Base-by-base conservation (phyloP, 192 early-diverging fungal genomes). In the Thamnidium elegans region DNA sequence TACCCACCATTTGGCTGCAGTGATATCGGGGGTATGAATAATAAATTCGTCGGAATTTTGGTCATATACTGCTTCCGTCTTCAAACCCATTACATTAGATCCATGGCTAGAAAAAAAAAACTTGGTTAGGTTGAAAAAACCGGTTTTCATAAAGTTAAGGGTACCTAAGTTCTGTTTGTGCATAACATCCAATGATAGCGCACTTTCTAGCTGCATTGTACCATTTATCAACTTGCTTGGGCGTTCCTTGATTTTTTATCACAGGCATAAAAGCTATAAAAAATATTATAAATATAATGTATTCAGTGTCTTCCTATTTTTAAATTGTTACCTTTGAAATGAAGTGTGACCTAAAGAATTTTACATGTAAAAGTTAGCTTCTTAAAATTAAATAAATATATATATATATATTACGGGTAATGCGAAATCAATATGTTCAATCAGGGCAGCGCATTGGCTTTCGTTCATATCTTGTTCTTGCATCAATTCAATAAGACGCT, bases 171-270 rank as follows among this genome's bases (percentile, higher is more conserved):
- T 94, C 90, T 6, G 90, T 94, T 65, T 92, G 90, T 21, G 92
- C 89, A 59, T 92, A 94, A 70, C 89, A 92, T 39, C 90, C 90
- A 47, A 92, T 86, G 68, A 94, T 88, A 60, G 85, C 81, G 63
- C 84, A 87, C 36, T 81, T 80, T 43, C 79, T 71, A 14, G 89
- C 89, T 9, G 82, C 76, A 45, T 78, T 76, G 51, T 89, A 79
- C 80, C 90, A 94, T 58, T 87, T 77, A 46, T 80, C 81, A 55
- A 83, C 73, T 70, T 94, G 92, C 75, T 91, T 88, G 36, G 74
- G 72, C 0, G 84, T 85, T 44, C 85, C 87, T 65, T 90, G 88
- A 26, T 81, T 82, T 64, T 84, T 73, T 51, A 94, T 80, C 20
- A 88, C 87, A 0, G 90, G 87, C 23, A 90, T 87, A 62, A 94